phyloP scores from a whole-genome alignment of 2,329 filamentous ascomycete species.

The Cadophora luteo-olivacea region DNA sequence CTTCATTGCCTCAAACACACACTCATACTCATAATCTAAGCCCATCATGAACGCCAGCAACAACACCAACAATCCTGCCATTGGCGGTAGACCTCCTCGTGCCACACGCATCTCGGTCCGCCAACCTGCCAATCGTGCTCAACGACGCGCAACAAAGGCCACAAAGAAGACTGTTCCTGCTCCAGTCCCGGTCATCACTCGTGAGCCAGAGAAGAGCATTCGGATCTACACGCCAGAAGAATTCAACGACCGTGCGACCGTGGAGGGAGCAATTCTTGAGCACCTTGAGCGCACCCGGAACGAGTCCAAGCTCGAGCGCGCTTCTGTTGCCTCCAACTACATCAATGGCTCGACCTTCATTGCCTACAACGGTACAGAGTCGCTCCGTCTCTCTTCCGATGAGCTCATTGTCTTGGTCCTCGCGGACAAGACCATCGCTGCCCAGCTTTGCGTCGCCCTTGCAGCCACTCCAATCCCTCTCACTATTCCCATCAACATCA shows the following conservation, averaged over 20 bases:
- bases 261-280: slow-evolving; percentile 5
- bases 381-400: not conserved
- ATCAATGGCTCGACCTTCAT: slow-evolving; percentile 1
- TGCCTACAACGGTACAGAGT: not conserved
- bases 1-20: not conserved
- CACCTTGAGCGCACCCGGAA: not conserved
- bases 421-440: slow-evolving; percentile 7
- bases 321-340: too few relatives aligned
- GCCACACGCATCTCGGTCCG: not conserved
- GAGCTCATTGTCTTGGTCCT: slow-evolving; percentile 9
- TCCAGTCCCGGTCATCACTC: too few relatives aligned
- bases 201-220: not conserved
- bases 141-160: not conserved
- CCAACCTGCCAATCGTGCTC: not conserved
- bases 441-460: not conserved
- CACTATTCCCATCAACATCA: slow-evolving; percentile 4
- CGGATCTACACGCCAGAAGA: slow-evolving; percentile 1
- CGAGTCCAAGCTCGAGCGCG: not conserved
- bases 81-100: not conserved
- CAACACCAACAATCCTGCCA: not conserved
- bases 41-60: not conserved
- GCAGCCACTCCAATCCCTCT: not conserved
- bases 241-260: not conserved
- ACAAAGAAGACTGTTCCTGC: not conserved
- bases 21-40: not conserved